Percentiles rank a stretch among this genome's conserved stretches.
phyloP scores from a whole-genome alignment of 2,329 filamentous ascomycete species.

The Neonectria sp. region DNA sequence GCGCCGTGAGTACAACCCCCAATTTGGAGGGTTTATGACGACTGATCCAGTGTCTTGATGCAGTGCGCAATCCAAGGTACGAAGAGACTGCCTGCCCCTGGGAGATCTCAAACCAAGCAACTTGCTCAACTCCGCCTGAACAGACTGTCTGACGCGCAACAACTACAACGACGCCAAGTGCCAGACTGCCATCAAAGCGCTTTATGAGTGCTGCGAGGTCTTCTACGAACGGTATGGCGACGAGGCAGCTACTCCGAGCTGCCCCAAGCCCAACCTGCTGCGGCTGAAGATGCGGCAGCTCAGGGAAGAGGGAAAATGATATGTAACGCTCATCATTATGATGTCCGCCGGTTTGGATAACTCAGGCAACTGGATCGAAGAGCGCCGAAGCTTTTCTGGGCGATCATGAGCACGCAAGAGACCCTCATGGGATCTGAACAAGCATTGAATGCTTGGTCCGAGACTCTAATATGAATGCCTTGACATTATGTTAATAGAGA shows the following conservation, averaged over 20 bases:
- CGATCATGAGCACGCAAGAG: slow-evolving; percentile 98
- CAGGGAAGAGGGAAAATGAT: slow-evolving; percentile 59
- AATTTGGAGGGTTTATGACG: neutral
- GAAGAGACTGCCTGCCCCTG: neutral
- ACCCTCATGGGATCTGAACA: slow-evolving; percentile 87
- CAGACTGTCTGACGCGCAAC: slow-evolving; percentile 88
- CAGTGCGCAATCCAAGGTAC: slow-evolving; percentile 93
- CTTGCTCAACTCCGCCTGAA: slow-evolving; percentile 19
- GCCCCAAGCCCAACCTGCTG: slow-evolving; percentile 85
- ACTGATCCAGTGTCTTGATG: slow-evolving; percentile 19
- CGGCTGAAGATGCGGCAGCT: slow-evolving; percentile 88
- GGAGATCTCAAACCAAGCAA: neutral
- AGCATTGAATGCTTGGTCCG: slow-evolving; percentile 93
- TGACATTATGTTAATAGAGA: slow-evolving; percentile 77
- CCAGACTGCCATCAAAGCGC: slow-evolving; percentile 80
- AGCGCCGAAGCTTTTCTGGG: slow-evolving; percentile 86
- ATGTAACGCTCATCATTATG: slow-evolving; percentile 64
- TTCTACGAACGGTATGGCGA: slow-evolving; percentile 90
- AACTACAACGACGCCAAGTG: slow-evolving; percentile 91
- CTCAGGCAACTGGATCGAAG: slow-evolving; percentile 80
- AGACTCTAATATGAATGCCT: slow-evolving; percentile 99
- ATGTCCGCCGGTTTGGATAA: slow-evolving; percentile 61
- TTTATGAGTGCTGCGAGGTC: slow-evolving; percentile 93
- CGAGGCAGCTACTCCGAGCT: slow-evolving; percentile 82
- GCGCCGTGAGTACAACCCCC: slow-evolving; percentile 73